Conservation (phyloP, 208 protist genomes). For the Trypanosoma avium region DNA sequence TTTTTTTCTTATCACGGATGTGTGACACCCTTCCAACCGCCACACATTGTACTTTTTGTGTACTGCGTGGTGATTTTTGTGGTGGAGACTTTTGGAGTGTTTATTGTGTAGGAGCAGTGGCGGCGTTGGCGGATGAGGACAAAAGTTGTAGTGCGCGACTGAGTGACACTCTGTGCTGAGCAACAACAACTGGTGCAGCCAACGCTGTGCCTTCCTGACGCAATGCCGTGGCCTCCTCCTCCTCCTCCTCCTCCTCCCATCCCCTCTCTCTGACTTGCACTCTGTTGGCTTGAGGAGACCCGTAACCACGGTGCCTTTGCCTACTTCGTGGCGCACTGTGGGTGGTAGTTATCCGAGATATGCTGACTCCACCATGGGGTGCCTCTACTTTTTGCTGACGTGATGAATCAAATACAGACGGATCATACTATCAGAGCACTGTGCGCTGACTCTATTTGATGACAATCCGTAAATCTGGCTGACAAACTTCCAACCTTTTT, state of each 20-base stretch:
- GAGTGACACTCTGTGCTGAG: slow-evolving; percentile 13
- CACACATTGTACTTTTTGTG: not conserved
- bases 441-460: slow-evolving; percentile 22
- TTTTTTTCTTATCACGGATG: not conserved
- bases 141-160: slow-evolving; percentile 24
- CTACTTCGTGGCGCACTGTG: slow-evolving; percentile 19
- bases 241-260: too few species aligned
- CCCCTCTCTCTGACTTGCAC: not conserved
- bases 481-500: not conserved
- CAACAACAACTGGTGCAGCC: slow-evolving; percentile 1
- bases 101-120: not conserved
- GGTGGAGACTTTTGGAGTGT: not conserved
- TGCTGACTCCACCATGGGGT: not conserved
- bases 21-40: slow-evolving; percentile 11
- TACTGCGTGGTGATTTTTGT: slow-evolving; percentile 15
- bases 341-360: slow-evolving; percentile 20
- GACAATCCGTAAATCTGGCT: slow-evolving; percentile 26
- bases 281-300: slow-evolving; percentile 13
- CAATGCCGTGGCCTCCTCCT: not conserved
- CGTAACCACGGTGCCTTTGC: slow-evolving; percentile 24
- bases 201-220: slow-evolving; percentile 12
- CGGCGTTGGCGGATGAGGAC: slow-evolving; percentile 4
- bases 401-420: slow-evolving; percentile 19
- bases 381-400: not conserved
- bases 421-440: slow-evolving; percentile 26